Evolutionary conservation across 2,329 filamentous ascomycete species (phyloP), one percentile per base, ranked within the genome.

Genomic region (Aspergillus sp.): DNA sequence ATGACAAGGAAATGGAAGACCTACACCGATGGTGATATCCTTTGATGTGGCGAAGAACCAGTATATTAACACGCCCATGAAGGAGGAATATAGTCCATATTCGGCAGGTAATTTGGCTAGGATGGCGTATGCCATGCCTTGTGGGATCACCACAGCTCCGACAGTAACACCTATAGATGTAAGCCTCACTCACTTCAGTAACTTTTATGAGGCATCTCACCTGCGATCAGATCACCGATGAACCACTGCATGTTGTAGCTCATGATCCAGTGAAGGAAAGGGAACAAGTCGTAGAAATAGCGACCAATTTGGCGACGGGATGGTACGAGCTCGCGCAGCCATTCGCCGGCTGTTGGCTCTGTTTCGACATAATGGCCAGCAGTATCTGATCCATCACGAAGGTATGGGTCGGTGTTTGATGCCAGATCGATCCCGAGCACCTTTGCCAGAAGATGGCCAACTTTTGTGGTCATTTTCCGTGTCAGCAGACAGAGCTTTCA

Each of bases 21-120:
- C 78, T 82, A 91, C 89, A 15, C 94, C 94, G 59, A 98, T 97
- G 8, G 94, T 97, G 71, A 99, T 98, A 75, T 99, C 94, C 74
- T 98, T 99, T 11, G 94, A 97, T 0, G 95, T 99, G 32, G 93
- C 94, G 71, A 98, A 98, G 73, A 97, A 90, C 94, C 94, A 98
- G 78, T 99, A 99, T 62, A 96, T 83, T 64, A 96, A 76, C 15
- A 96, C 93, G 52, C 94, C 95, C 84, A 97, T 95, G 73, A 99
- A 98, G 0, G 94, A 97, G 0, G 94, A 95, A 77, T 96, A 96
- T 0, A 98, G 84, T 54, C 94, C 94, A 70, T 88, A 98, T 73
- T 98, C 84, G 5, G 89, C 85, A 0, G 86, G 83, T n/a, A 98
- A 83, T 62, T 88, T 84, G 50, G 94, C 94, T 23, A 98, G 83